Evolutionary conservation across 108 stramenopile species (phyloP), one percentile per base, ranked within the genome.

Genomic region (Craspedostauros australis): DNA sequence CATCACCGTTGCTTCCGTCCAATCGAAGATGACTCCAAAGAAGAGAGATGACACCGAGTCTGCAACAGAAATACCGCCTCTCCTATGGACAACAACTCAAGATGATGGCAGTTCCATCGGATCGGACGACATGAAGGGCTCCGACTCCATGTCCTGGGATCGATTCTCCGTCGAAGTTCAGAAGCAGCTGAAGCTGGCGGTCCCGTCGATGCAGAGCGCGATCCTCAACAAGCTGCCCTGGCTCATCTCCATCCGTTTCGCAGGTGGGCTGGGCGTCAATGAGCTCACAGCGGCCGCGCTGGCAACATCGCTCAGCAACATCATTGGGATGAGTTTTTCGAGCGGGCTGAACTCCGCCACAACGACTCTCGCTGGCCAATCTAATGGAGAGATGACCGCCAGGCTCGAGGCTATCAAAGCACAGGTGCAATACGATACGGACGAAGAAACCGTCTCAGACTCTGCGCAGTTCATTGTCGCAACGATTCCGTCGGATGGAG

Each of bases 271-370:
- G 14, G 70, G 75, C 3, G 21, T 45, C 7, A 28, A 65, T 36
- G 69, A 66, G n/a, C 49, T 76, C 15, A 66, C 75, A 1, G 70
- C 70, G 9, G 70, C 66, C 4, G 70, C 75, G 3, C 45, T 76
- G 15, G 75, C 75, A 0, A 72, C 60, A 5, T 72, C 75, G 2
- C 19, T 76, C 15, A 47, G 66, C 36, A 72, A 76, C 34, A 61
- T 72, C 5, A 76, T 66, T 1, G 75, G 75, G 3, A 47, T 72
- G 59, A 45, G 40, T 28, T 39, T 72, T 6, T 49, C 53, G 5
- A 65, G 71, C 1, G 75, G 75, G 16, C 40, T 72, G 2, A 61
- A 40, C 26, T 50, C 39, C 27, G 68, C 75, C 8, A 16, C 72
- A 18, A 39, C 62, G n/a, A n/a, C n/a, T n/a, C n/a, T n/a, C n/a